Conservation (phyloP, 108 stramenopile species). For the Cyclotella distinguenda region DNA sequence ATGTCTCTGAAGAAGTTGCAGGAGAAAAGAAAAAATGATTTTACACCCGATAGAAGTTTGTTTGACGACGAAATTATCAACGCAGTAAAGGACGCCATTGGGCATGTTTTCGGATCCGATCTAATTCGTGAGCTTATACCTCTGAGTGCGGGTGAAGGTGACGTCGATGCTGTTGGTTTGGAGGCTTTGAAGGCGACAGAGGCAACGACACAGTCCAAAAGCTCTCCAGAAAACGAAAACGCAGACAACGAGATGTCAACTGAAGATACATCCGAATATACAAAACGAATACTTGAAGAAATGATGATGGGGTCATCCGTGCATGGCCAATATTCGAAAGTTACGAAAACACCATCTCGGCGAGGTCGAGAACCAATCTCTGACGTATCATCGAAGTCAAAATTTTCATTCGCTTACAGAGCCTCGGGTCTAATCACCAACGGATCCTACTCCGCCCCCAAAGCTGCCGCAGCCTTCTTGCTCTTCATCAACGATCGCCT, state of each 20-base stretch:
- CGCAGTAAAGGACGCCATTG: conserved; percentile 76
- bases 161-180: conserved; percentile 36
- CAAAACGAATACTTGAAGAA: conserved; percentile 8
- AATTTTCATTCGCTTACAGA: conserved; percentile 53
- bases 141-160: conserved; percentile 34
- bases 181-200: conserved; percentile 28
- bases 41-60: neutral
- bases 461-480: conserved; percentile 64
- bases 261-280: neutral
- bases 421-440: conserved; percentile 69
- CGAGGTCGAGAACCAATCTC: neutral
- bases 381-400: neutral
- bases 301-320: conserved; percentile 36
- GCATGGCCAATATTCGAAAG: neutral
- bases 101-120: conserved; percentile 69
- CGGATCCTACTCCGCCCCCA: conserved; percentile 63
- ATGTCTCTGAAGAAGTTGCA: conserved; percentile 44
- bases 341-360: neutral
- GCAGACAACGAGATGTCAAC: neutral
- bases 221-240: no score
- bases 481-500: conserved; percentile 95
- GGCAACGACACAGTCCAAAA: neutral
- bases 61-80: conserved; percentile 21
- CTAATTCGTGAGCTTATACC: conserved; percentile 57
- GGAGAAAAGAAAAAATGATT: conserved; percentile 32